Evolutionary conservation across 306 rosid species (phyloP), one percentile per base, ranked within the genome.

Genomic region (Hippophae rhamnoides): DNA sequence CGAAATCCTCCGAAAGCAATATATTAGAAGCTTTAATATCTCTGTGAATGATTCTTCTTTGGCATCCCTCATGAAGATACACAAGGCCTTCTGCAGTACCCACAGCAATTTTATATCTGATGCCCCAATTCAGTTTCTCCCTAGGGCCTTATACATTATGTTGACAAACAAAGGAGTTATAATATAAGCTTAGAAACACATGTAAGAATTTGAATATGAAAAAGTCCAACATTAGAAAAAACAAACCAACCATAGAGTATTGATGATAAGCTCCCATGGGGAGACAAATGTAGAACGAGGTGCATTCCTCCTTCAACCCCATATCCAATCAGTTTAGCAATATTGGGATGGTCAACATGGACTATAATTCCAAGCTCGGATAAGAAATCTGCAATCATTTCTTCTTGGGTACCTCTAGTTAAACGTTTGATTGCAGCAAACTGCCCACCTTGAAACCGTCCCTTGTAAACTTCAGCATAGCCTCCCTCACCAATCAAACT

Each of bases 231-330:
- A 52, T 65, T 60, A 55, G 48, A 13, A 7, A 5, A 3, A 23
- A 2, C 3, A 49, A 57, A 61, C 81, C 64, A 71, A 88, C 99
- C 99, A 45, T 93, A 88, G 60, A 93, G 95, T 65, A 93, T 73
- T 51, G 95, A 84, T 42, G 97, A 72, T 13, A 93, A 72, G 77
- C 95, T 86, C 51, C 99, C 99, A 68, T 82, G 93, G 60, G 97
- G 97, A 75, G 99, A 93, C 68, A 93, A 69, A 52, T 88, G 84
- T 73, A 93, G 99, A 70, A 86, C 95, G 69, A 93, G 93, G 69
- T 88, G 95, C 97, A 93, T 88, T 79, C 99, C 99, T 42, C 97
- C 99, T 73, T 93, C 99, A 70, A 88, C 90, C 54, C 97, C 99
- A 69, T 88, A 93, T 13, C 99, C 99, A 67, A 88, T 88, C 73